Evolutionary conservation across 2,329 filamentous ascomycete genomes (phyloP), one percentile per base, ranked within the genome.

Genomic region (Dissoconium aciculare): DNA sequence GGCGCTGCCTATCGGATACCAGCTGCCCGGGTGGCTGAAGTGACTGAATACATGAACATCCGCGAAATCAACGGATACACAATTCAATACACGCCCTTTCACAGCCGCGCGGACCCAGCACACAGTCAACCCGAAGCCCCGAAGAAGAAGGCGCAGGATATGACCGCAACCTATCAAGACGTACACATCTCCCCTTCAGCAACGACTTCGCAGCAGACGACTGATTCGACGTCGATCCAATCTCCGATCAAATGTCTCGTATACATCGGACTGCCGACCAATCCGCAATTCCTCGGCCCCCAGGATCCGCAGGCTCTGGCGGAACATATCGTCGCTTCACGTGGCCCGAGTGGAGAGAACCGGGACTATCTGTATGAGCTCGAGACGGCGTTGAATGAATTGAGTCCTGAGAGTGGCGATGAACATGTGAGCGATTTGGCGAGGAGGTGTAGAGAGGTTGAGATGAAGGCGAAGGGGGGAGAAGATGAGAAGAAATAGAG

Each of bases 1-100:
- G 89, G 89, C 35, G 80, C 82, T 11, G 89, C 87, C 14, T 56
- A 56, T 31, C 48, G 40, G 91, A 94, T 60, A 79, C 87, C 50
- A 87, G 93, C 56, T 64, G 68, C 15, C 57, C 74, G 5, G 63
- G 83, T 91, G 13, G 67, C 73, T 37, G 77, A 87, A 58, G 87
- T 94, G 3, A 77, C 81, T 44, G 69, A 75, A 35, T 94, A 94
- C 54, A 79, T 98, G 28, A 85, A 95, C 56, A 87, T 94, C 42
- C 77, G 89, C 27, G 89, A 98, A 58, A 93, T 95, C 51, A 93
- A 95, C 59, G 89, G 89, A 15, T 98, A 98, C 58, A 81, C 76
- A 32, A 91, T 93, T 43, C 85, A 94, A 57, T 82, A 84, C 55
- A 82, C 84, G 15, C 73, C 78, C 0, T 94, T 95, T 35, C 36